Percentiles rank a stretch among this genome's conserved stretches.
phyloP scores from a whole-genome alignment of 495 filamentous ascomycete genomes.

The Platismatia glauca region DNA sequence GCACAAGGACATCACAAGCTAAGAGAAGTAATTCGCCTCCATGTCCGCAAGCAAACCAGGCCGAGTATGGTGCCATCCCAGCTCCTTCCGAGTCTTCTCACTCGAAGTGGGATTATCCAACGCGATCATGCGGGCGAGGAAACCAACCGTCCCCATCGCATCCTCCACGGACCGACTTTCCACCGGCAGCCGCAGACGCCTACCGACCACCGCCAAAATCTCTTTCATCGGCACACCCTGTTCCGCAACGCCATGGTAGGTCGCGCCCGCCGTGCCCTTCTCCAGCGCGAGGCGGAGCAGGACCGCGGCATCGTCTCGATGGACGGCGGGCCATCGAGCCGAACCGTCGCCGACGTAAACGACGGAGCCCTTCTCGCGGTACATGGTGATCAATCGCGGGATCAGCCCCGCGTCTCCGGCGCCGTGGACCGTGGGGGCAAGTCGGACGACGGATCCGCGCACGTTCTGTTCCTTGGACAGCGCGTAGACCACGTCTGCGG shows the following conservation, averaged over 20 bases:
- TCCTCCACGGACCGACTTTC: not conserved
- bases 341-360: conserved; percentile 38
- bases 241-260: conserved; percentile 36
- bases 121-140: conserved; percentile 22
- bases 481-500: not conserved
- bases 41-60: conserved; percentile 31
- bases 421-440: not conserved
- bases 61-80: conserved; percentile 34
- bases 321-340: conserved; percentile 36
- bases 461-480: not conserved
- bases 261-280: conserved; percentile 32
- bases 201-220: conserved; percentile 32
- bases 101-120: conserved; percentile 35
- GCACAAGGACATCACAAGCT: conserved; percentile 13
- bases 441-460: not conserved
- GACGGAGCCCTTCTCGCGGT: conserved; percentile 6
- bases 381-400: not conserved
- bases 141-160: not conserved
- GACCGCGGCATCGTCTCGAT: conserved; percentile 35
- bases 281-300: conserved; percentile 37
- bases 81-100: conserved; percentile 31
- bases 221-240: conserved; percentile 34
- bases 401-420: not conserved
- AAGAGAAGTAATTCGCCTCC: not conserved
- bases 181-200: not conserved